Base-by-base conservation (phyloP, 179 eudicot species). In the Sideroxylon spinosum region DNA sequence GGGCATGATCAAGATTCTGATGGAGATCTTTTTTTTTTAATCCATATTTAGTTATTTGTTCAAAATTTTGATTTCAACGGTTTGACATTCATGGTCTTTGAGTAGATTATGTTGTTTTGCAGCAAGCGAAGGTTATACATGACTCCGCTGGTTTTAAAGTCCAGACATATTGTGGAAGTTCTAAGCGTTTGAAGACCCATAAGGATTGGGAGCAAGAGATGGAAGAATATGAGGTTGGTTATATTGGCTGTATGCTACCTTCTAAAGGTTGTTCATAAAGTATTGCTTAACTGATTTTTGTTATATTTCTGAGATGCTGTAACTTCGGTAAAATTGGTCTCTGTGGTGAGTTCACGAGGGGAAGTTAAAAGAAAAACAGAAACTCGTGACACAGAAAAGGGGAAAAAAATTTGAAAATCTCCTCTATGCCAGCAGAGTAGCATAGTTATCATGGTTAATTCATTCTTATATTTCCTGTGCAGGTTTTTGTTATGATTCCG, bases 401-500 rank as follows among this genome's bases (percentile, higher is more conserved):
- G 44, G 44, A 6, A 37, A 3, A 3, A 3, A 3, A 50, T 12
- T 19, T 46, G 9, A 9, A 76, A 22, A 37, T 10, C 13, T 70
- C 14, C 7, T 73, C 55, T 20, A 9, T 16, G 64, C 79, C 68
- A 48, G 9, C 8, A 20, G 13, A 17, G 14, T 37, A 17, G 14
- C 32, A 13, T 28, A 28, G 60, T 68, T 78, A 19, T 57, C 46
- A 61, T 48, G 29, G 13, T 66, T 61, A 49, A 70, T 44, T 20
- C 2, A 16, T 63, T 22, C 25, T 69, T 26, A 6, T 71, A 6
- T 25, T 19, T 65, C 32, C 48, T 83, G 71, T 79, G 82, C 88
- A 92, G 98, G 92, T 96, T 84, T 86, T 96, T 86, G 99, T 92
- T 64, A 96, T 96, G 99, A 96, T 97, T 75, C 99, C 99, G 19